Percentiles rank a stretch among this genome's conserved stretches.
Conservation (phyloP, 2,329 filamentous ascomycete genomes). For the Geosmithia flava region DNA sequence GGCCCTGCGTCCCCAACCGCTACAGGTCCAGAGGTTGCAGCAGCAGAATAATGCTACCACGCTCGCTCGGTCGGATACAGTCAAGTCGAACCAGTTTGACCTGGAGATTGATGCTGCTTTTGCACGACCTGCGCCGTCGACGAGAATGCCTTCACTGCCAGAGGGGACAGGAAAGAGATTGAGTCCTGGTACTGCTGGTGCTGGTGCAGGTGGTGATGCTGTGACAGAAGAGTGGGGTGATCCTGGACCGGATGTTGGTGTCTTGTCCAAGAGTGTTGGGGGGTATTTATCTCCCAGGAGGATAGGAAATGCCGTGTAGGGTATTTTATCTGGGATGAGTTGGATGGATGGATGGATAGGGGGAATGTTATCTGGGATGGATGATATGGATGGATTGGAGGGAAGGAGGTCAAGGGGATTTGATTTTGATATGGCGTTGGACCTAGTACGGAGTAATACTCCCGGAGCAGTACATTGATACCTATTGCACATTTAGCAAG, state of each 20-base stretch:
- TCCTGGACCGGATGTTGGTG: neutral
- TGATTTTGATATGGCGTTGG: too few relatives aligned
- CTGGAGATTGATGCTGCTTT: constrained; percentile 29
- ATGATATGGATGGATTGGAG: neutral
- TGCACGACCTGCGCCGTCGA: too few relatives aligned
- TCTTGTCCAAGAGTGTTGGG: neutral
- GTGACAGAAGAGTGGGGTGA: neutral
- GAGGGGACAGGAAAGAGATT: neutral
- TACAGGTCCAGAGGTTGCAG: neutral
- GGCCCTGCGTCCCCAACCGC: neutral
- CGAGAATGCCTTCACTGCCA: too few relatives aligned
- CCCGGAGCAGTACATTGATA: too few relatives aligned
- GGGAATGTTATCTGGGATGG: too few relatives aligned
- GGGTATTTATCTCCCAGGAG: neutral
- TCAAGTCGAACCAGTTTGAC: constrained; percentile 53
- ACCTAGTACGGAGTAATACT: too few relatives aligned
- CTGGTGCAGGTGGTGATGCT: neutral
- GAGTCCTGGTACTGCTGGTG: neutral
- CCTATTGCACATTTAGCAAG: too few relatives aligned
- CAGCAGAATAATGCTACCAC: neutral
- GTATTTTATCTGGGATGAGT: neutral
- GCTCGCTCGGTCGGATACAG: neutral
- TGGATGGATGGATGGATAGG: too few relatives aligned
- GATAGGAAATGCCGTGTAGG: neutral
- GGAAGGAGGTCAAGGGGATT: too few relatives aligned